phyloP scores from a whole-genome alignment of 176 grass and related monocot species.

The Aegilops bicornis region DNA sequence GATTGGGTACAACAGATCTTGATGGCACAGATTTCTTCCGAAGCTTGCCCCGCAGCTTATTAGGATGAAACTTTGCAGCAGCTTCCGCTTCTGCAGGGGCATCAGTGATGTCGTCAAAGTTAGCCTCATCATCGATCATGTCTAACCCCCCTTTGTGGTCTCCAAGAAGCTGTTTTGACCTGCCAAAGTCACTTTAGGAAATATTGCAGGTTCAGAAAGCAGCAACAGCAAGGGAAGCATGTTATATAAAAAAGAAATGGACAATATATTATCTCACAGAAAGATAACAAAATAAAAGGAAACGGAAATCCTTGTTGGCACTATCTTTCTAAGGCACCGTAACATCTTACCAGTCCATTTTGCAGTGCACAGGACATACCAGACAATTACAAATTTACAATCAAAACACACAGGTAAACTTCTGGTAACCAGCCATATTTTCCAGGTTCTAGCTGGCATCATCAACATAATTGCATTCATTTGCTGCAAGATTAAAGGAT shows the following conservation, averaged over 20 bases:
- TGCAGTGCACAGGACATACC: too few relatives aligned
- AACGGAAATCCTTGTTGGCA: not conserved
- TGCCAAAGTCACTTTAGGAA: slow-evolving; percentile 1
- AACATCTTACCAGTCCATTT: too few relatives aligned
- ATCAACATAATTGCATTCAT: too few relatives aligned
- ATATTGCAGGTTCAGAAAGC: not conserved
- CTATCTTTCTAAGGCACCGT: not conserved
- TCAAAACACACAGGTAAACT: too few relatives aligned
- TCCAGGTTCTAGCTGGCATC: too few relatives aligned
- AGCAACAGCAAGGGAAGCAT: not conserved
- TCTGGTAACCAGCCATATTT: too few relatives aligned
- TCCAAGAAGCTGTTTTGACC: not conserved
- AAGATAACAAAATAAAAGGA: not conserved
- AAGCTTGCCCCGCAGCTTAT: slow-evolving; percentile 6
- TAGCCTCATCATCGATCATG: slow-evolving; percentile 38
- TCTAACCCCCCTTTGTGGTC: not conserved
- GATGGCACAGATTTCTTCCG: slow-evolving; percentile 26
- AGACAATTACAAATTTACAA: too few relatives aligned
- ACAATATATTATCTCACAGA: not conserved
- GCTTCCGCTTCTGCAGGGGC: slow-evolving; percentile 9
- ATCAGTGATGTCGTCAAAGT: slow-evolving; percentile 28
- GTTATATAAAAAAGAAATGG: not conserved
- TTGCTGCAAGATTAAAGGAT: too few relatives aligned
- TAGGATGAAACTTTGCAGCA: slow-evolving; percentile 33
- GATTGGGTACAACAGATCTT: not conserved